Evolutionary conservation across 169 alveolate genomes (phyloP).

Genomic region (Besnoitia besnoiti): DNA sequence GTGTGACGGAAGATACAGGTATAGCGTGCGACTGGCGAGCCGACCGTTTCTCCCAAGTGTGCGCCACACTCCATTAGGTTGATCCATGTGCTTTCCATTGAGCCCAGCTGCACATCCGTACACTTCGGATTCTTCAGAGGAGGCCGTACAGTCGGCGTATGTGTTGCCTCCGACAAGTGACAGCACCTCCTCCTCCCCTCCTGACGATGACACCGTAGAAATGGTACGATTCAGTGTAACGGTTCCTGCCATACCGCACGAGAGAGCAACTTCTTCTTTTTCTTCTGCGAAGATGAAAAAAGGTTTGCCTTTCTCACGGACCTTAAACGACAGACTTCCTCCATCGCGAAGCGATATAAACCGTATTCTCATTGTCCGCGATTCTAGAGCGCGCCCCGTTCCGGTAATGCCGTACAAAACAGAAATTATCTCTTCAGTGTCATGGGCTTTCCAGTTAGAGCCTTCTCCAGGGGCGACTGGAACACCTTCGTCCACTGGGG

Average conservation of each 20-base stretch:
- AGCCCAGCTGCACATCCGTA: constrained; percentile 58
- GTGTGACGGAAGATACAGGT: neutral
- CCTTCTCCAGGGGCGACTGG: constrained; percentile 52
- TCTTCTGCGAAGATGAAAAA: constrained; percentile 40
- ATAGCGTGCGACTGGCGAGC: neutral
- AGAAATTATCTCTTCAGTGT: constrained; percentile 20
- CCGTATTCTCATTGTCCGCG: neutral
- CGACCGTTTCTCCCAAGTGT: constrained; percentile 63
- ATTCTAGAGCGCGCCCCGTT: constrained; percentile 23
- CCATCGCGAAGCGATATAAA: neutral
- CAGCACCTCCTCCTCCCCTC: constrained; percentile 62
- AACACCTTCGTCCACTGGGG: constrained; percentile 26
- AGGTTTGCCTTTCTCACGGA: constrained; percentile 22
- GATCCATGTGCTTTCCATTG: constrained; percentile 62
- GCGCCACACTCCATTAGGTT: constrained; percentile 46
- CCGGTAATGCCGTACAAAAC: neutral
- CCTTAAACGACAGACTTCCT: constrained; percentile 36
- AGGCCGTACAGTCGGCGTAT: constrained; percentile 41
- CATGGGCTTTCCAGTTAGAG: constrained; percentile 43
- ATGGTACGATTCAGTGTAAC: neutral
- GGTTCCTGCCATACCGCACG: constrained; percentile 25
- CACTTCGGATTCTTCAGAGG: constrained; percentile 42
- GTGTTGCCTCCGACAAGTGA: constrained; percentile 55
- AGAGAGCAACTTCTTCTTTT: neutral
- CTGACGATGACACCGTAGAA: neutral